Base-by-base conservation (phyloP, 305 asterid genomes). In the Striga hermonthica region DNA sequence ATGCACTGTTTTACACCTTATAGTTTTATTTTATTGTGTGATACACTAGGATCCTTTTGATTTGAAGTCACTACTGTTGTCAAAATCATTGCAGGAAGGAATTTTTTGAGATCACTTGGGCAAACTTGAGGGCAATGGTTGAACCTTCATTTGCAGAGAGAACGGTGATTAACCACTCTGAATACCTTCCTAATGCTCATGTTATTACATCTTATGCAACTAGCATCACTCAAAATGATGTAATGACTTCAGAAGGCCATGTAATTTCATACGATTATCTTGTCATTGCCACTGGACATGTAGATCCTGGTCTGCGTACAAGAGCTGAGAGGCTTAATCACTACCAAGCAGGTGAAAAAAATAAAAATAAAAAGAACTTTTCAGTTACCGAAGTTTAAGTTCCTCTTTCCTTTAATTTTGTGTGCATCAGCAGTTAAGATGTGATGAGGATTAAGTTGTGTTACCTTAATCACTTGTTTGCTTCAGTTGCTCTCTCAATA, bases 281-380 rank as follows among this genome's bases (percentile, higher is more conserved):
- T 61, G 86, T 85, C 67, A 45, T 87, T 49, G 89, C 92, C 62
- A 85, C 90, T 43, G 95, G 95, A n/a, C 91, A 81, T 68, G 63
- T 52, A 0, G 73, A 70, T 22, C 10, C 57, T 12, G 74, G 76
- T 41, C 68, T 75, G 62, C 57, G 12, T 57, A 80, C 86, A 3
- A 81, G 69, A 71, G 31, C 69, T 9, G 92, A 81, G 77, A 81
- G 75, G 83, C 72, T 84, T 50, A 60, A 57, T 43, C 34, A 67
- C 64, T 85, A 73, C 74, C 62, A 80, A 77, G 68, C 82, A 75
- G 95, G 95, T 86, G 64, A 43, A 4, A 50, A 50, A 4, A 15
- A 8, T 8, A 60, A 56, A 47, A 40, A 43, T 1, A 40, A 37
- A 47, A 12, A 9, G 1, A 47, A 22, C 31, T 22, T 22, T 22